Conservation (phyloP, 2,329 filamentous ascomycete species). For the Trichoderma hamatum region DNA sequence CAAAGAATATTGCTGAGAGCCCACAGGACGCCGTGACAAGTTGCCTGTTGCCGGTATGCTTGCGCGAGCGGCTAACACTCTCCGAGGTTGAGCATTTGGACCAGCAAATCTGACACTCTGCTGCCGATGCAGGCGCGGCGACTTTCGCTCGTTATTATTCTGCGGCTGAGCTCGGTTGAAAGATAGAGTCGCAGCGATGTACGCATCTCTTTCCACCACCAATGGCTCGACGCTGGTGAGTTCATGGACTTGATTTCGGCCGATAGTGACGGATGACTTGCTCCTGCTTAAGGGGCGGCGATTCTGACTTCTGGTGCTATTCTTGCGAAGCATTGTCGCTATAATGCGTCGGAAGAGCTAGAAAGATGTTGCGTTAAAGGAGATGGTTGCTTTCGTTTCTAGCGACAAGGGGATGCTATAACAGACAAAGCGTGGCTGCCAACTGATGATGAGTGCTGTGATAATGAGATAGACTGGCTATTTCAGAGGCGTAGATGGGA, state of each 20-base stretch:
- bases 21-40: neutral
- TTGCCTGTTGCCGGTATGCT: slow-evolving; percentile 30
- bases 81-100: slow-evolving; percentile 37
- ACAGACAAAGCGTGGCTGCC: neutral
- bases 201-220: slow-evolving; percentile 60
- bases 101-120: slow-evolving; percentile 61
- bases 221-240: slow-evolving; percentile 54
- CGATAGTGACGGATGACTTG: slow-evolving; percentile 56
- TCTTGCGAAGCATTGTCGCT: slow-evolving; percentile 52
- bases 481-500: neutral
- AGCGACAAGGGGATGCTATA: neutral
- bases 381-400: no score
- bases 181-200: slow-evolving; percentile 63
- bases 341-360: neutral
- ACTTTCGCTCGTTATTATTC: slow-evolving; percentile 37
- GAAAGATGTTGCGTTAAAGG: neutral
- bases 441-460: neutral
- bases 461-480: slow-evolving; percentile 8
- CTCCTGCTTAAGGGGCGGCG: slow-evolving; percentile 51
- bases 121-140: slow-evolving; percentile 44
- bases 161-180: slow-evolving; percentile 58
- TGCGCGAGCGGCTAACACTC: slow-evolving; percentile 38
- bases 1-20: slow-evolving; percentile 43
- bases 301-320: slow-evolving; percentile 49
- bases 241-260: slow-evolving; percentile 43